These are phyloP conservation scores for Blastobotrys aristatus DNA, from an alignment of 1,139 yeast genomes.

Conservation along the genomic window DNA sequence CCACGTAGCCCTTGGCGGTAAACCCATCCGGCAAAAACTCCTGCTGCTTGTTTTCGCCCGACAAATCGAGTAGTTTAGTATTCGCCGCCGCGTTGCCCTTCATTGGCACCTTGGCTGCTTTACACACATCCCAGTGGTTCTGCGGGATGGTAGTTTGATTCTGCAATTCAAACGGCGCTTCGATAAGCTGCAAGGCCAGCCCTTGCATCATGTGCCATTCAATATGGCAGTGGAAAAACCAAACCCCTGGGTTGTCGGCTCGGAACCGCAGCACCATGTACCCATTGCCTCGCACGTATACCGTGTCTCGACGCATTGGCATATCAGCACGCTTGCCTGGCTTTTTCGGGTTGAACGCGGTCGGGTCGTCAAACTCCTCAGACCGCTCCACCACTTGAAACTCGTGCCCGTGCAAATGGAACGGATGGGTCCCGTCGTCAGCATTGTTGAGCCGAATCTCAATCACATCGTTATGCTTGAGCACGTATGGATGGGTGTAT, in stretches of 20 bases:
- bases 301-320: slow-evolving; percentile 70
- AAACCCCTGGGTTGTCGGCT: slow-evolving; percentile 85
- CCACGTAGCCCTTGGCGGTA: slow-evolving; percentile 86
- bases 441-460: slow-evolving; percentile 65
- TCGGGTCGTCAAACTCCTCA: slow-evolving; percentile 44
- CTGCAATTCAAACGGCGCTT: slow-evolving; percentile 65
- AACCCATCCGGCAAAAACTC: slow-evolving; percentile 73
- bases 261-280: slow-evolving; percentile 60
- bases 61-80: slow-evolving; percentile 56
- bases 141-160: slow-evolving; percentile 42
- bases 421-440: slow-evolving; percentile 82
- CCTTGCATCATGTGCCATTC: slow-evolving; percentile 95
- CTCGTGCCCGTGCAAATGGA: slow-evolving; percentile 78
- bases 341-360: slow-evolving; percentile 45
- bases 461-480: slow-evolving; percentile 58
- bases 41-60: slow-evolving; percentile 67
- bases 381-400: slow-evolving; percentile 67
- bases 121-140: slow-evolving; percentile 58
- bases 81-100: slow-evolving; percentile 88
- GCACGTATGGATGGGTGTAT: slow-evolving; percentile 67
- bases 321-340: slow-evolving; percentile 52
- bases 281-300: slow-evolving; percentile 61
- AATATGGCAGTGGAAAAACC: slow-evolving; percentile 92
- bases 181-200: slow-evolving; percentile 65
- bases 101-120: slow-evolving; percentile 43